Evolutionary conservation across 306 rosid species (phyloP), one percentile per base, ranked within the genome.

Genomic region (Benincasa hispida): DNA sequence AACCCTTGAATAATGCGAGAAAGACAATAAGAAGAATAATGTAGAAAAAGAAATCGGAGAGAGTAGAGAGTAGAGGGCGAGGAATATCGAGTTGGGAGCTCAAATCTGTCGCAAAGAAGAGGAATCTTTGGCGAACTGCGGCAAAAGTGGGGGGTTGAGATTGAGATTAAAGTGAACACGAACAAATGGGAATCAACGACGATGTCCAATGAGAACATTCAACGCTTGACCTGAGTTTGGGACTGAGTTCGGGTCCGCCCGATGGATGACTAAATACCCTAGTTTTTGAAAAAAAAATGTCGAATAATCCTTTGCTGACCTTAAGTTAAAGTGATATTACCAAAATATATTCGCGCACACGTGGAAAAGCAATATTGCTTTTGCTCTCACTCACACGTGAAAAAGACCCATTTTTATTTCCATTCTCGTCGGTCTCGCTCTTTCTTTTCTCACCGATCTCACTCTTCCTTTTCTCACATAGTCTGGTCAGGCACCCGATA

Each of bases 171-270:
- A 70, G 14, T 70, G 22, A 9, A 47, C 37, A 25, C 22, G 55
- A 7, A 9, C 42, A 25, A 47, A 72, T 15, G 34, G 37, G 28
- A 72, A 45, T 48, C 58, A 42, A 48, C 76, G 59, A 59, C 76
- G 76, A 72, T 15, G 35, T 24, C 15, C 27, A 48, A 48, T 27
- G 30, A 42, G 55, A 69, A 69, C 75, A 69, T 56, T 69, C 56
- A 45, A 45, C 75, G 22, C 32, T 56, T 69, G 56, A 69, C 75
- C 75, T 69, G 75, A 45, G 75, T 72, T 47, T 27, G 76, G 58
- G 41, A 72, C 76, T 72, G 76, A 72, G 76, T 47, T 72, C 48
- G 58, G 27, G 76, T 7, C n/a, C n/a, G n/a, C n/a, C n/a, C n/a
- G n/a, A n/a, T n/a, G n/a, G n/a, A n/a, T n/a, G n/a, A n/a, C n/a